These are phyloP conservation scores for Venturia nashicola DNA, from an alignment of 2,329 filamentous ascomycete species.

Conservation along the genomic window DNA sequence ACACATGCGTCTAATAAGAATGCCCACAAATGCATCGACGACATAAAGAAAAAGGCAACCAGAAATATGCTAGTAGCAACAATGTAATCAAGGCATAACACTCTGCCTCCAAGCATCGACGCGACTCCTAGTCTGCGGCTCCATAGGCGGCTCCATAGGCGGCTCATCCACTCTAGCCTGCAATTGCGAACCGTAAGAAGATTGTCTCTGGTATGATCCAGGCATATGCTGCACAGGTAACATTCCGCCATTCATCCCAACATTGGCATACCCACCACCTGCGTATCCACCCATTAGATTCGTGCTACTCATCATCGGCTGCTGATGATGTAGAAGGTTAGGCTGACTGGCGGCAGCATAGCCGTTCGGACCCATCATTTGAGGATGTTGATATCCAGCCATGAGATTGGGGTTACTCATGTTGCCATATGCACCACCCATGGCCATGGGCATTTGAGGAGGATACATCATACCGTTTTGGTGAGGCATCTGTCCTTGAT, in stretches of 20 bases:
- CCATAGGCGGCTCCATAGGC: slow-evolving; percentile 32
- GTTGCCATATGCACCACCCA: not conserved
- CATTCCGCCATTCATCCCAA: not conserved
- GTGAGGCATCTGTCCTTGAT: not conserved
- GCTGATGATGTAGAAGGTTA: not conserved
- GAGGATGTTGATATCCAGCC: not conserved
- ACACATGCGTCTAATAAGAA: not conserved
- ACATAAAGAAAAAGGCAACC: not conserved
- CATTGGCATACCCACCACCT: slow-evolving; percentile 13
- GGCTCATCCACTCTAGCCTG: not conserved
- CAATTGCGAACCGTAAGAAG: not conserved
- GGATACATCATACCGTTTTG: slow-evolving; percentile 1
- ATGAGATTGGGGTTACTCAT: slow-evolving; percentile 3
- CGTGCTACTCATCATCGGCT: not conserved
- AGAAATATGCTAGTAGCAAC: too few species aligned
- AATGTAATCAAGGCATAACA: slow-evolving; percentile 15
- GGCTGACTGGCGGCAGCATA: not conserved
- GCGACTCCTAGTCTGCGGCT: slow-evolving; percentile 39
- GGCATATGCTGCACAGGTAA: not conserved
- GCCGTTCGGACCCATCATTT: not conserved
- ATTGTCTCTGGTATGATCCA: slow-evolving; percentile 15
- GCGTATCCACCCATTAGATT: not conserved
- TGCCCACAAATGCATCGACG: not conserved
- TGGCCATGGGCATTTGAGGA: not conserved
- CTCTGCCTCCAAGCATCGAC: slow-evolving; percentile 49